Base-by-base conservation (phyloP, 345 rosid species). In the Syzygium jambos region DNA sequence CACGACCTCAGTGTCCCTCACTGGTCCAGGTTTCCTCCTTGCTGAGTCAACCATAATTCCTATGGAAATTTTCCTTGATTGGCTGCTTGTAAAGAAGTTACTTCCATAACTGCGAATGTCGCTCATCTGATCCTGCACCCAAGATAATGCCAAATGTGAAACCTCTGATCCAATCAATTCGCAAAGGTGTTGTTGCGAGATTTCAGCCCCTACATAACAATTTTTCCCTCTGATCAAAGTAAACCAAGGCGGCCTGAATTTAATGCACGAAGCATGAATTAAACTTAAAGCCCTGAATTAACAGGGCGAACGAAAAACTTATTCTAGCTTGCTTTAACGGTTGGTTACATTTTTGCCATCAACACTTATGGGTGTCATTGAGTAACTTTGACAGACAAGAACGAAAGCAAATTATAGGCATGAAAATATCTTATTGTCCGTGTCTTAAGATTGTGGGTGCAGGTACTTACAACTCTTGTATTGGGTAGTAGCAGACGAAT, bases 51-150 rank as follows among this genome's bases (percentile, higher is more conserved):
- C 89, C 90, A 90, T 85, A 87, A 98, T 92, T 90, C 99, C 99
- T 52, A 98, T 93, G 41, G 98, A 96, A 49, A 95, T 92, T 94
- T 98, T 98, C 88, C 96, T 94, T 51, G 94, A 89, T 85, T 96
- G 98, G 90, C 97, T 95, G 83, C 93, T 92, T 38, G 92, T 95
- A 88, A 77, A 92, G 87, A 78, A 91, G 89, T 89, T 89, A 89
- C 95, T 93, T 87, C 95, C 95, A 85, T 90, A 90, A 90, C 96
- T 96, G 61, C 93, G 94, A 85, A 88, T 87, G 21, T 91, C 93
- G 54, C 91, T 93, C 95, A 93, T 92, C 85, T 84, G 91, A 88
- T 90, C 91, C 96, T 96, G 94, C 89, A 90, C 92, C 52, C 90
- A 25, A 52, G 41, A 13, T 86, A 86, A 61, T 27, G 10, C 51